phyloP scores from a whole-genome alignment of 2,329 filamentous ascomycete species.

The Passalora sequoiae region DNA sequence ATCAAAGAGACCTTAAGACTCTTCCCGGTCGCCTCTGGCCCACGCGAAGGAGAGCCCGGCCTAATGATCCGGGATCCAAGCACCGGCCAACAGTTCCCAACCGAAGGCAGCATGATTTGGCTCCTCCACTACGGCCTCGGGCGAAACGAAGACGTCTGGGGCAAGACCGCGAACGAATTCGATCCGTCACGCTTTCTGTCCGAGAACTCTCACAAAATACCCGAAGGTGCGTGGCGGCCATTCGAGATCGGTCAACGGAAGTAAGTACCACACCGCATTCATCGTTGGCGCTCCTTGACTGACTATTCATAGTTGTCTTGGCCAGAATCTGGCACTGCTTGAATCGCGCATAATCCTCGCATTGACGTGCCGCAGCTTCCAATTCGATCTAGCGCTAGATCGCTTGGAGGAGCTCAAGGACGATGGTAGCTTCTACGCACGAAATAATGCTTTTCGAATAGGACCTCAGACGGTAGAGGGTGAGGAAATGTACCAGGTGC shows the following conservation, averaged over 20 bases:
- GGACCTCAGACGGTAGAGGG: constrained; percentile 27
- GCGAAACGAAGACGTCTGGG: constrained; percentile 36
- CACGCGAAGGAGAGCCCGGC: constrained; percentile 32
- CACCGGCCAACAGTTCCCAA: constrained; percentile 39
- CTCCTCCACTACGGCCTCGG: constrained; percentile 36
- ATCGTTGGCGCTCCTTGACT: too few relatives aligned
- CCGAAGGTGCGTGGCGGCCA: constrained; percentile 47
- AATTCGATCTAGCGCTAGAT: constrained; percentile 40
- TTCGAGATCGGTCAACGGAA: constrained; percentile 52
- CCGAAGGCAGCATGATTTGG: constrained; percentile 42
- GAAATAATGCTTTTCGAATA: constrained; percentile 17
- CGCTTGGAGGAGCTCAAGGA: constrained; percentile 26
- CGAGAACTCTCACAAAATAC: constrained; percentile 25
- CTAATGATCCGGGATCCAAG: constrained; percentile 39
- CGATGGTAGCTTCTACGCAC: constrained; percentile 32
- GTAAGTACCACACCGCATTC: not conserved
- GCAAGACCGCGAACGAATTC: constrained; percentile 38
- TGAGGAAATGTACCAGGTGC: constrained; percentile 28
- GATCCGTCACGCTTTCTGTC: constrained; percentile 45
- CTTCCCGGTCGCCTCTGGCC: constrained; percentile 44
- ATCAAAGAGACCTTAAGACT: constrained; percentile 52
- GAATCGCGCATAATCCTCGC: constrained; percentile 48
- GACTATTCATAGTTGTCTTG: constrained; percentile 40
- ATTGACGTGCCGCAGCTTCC: constrained; percentile 46
- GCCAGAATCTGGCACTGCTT: constrained; percentile 49